These are phyloP conservation scores for Erodium maritimum DNA, from an alignment of 345 rosid genomes.

Conservation along the genomic window DNA sequence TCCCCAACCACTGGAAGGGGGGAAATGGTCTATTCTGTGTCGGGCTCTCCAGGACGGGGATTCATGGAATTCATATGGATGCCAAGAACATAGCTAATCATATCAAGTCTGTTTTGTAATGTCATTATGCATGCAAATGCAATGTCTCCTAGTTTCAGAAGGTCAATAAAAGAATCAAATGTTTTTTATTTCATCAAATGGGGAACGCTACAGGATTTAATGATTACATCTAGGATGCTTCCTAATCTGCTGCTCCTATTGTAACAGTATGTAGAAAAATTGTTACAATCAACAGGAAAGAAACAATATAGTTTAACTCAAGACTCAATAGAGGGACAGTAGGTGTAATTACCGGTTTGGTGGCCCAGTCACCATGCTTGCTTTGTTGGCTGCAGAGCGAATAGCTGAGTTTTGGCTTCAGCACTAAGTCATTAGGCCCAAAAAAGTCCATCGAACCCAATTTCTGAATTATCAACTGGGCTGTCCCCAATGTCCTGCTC, in stretches of 20 bases:
- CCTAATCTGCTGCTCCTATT: background rate
- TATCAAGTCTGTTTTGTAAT: conserved; percentile 1
- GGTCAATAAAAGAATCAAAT: background rate
- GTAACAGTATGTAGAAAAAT: background rate
- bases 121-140: background rate
- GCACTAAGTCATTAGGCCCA: conserved; percentile 38
- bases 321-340: too few relatives aligned
- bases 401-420: background rate
- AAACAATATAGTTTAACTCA: too few relatives aligned
- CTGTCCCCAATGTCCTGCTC: conserved; percentile 49
- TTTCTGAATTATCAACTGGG: conserved; percentile 66
- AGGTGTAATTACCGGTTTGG: too few relatives aligned
- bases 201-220: background rate
- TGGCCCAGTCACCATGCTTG: too few relatives aligned
- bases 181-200: too few relatives aligned
- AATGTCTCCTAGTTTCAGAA: too few relatives aligned
- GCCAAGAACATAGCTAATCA: conserved; percentile 29
- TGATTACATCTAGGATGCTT: background rate
- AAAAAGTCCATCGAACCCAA: conserved; percentile 53
- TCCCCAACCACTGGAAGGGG: conserved; percentile 40
- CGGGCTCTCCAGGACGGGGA: conserved; percentile 36
- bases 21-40: conserved; percentile 25
- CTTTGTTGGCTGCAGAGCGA: too few relatives aligned
- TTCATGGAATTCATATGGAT: conserved; percentile 29
- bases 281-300: background rate